A percentile compares a stretch with the other conserved stretches of the same genome.
phyloP scores from a whole-genome alignment of 495 filamentous ascomycete species.

The Aspergillus incahuasiensis region DNA sequence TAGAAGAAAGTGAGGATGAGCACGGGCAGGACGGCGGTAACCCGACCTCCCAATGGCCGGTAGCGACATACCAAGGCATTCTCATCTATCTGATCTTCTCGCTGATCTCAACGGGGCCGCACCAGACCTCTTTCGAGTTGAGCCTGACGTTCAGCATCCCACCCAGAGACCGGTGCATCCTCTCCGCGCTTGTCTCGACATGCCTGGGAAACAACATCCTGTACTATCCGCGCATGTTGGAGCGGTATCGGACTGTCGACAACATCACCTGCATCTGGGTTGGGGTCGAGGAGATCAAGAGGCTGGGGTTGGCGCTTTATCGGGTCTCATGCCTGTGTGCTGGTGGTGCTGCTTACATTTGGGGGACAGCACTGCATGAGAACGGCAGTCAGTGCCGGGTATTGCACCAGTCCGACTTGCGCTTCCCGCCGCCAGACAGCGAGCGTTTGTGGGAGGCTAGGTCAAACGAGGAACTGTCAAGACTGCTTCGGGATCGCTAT shows the following conservation, averaged over 20 bases:
- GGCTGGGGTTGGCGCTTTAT: slow-evolving; percentile 10
- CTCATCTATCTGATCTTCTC: slow-evolving; percentile 16
- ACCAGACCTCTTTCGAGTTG: not conserved
- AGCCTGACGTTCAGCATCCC: not conserved
- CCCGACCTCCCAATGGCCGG: slow-evolving; percentile 8
- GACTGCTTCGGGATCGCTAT: not conserved
- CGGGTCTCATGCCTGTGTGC: slow-evolving; percentile 8
- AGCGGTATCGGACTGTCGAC: slow-evolving; percentile 7
- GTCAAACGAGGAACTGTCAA: slow-evolving; percentile 9
- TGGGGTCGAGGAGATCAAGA: slow-evolving; percentile 15
- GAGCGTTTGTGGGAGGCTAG: slow-evolving; percentile 7
- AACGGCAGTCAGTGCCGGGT: not conserved
- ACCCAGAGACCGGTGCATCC: not conserved
- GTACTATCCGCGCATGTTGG: slow-evolving; percentile 13
- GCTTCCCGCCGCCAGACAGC: slow-evolving; percentile 5
- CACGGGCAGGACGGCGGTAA: not conserved
- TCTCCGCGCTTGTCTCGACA: slow-evolving; percentile 6
- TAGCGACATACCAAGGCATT: slow-evolving; percentile 16
- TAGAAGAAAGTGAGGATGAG: not conserved
- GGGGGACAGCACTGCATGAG: not conserved
- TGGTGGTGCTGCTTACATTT: not conserved
- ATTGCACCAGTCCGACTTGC: slow-evolving; percentile 3
- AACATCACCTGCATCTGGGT: slow-evolving; percentile 16
- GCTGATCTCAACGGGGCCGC: not conserved
- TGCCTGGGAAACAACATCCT: slow-evolving; percentile 13